A percentile compares a stretch with the other conserved stretches of the same genome.
These are phyloP conservation scores for Lepiota brunneoincarnata DNA, from an alignment of 768 basidiomycete species.

Conservation along the genomic window DNA sequence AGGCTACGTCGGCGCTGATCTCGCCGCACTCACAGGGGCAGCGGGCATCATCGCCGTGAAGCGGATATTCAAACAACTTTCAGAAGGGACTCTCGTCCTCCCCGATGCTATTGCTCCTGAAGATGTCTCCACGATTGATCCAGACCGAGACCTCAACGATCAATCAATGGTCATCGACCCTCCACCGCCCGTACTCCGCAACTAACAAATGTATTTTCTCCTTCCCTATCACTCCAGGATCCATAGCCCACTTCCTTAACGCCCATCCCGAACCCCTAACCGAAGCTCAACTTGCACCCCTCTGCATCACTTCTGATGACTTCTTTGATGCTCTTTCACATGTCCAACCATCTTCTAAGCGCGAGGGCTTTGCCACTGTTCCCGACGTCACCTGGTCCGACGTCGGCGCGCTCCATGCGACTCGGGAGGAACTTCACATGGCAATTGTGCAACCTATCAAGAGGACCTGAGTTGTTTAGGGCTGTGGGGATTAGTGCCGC, in stretches of 20 bases:
- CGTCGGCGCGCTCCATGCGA: slow-evolving; percentile 85
- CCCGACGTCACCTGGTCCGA: slow-evolving; percentile 96
- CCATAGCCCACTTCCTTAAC: slow-evolving; percentile 88
- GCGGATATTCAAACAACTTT: slow-evolving; percentile 83
- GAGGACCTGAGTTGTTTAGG: slow-evolving; percentile 83
- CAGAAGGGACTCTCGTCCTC: slow-evolving; percentile 60
- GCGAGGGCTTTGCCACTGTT: slow-evolving; percentile 97
- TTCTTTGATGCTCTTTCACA: slow-evolving; percentile 80
- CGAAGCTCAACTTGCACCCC: slow-evolving; percentile 69
- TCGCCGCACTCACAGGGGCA: slow-evolving; percentile 86
- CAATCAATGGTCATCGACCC: slow-evolving; percentile 44
- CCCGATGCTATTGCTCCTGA: slow-evolving; percentile 33
- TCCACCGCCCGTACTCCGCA: slow-evolving; percentile 15
- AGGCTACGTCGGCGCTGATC: slow-evolving; percentile 95
- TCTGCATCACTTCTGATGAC: slow-evolving; percentile 80
- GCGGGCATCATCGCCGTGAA: slow-evolving; percentile 97
- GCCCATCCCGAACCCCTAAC: slow-evolving; percentile 84
- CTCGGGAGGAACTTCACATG: slow-evolving; percentile 93
- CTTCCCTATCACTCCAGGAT: slow-evolving; percentile 35
- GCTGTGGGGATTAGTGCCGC: slow-evolving; percentile 88
- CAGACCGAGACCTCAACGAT: slow-evolving; percentile 24
- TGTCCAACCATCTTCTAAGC: slow-evolving; percentile 93
- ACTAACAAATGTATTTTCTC: slow-evolving; percentile 18
- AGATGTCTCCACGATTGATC: slow-evolving; percentile 9
- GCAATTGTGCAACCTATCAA: slow-evolving; percentile 94